Evolutionary conservation across 108 stramenopile genomes (phyloP).

Genomic region (Discostella stelligeroides): DNA sequence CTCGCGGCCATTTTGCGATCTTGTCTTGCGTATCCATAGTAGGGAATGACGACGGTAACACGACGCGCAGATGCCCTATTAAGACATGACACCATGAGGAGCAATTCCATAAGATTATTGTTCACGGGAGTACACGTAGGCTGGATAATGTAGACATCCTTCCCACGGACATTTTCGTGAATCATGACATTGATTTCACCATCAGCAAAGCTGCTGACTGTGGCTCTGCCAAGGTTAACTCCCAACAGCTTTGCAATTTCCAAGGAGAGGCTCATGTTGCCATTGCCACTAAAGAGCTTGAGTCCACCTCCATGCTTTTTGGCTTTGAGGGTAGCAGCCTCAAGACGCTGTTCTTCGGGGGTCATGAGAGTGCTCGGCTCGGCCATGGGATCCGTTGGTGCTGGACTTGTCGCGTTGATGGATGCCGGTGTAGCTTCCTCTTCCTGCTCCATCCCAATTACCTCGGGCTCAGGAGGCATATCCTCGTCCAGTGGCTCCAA

Average conservation of each 20-base stretch:
- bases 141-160: constrained; percentile 97
- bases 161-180: constrained; percentile 97
- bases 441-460: not conserved
- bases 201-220: constrained; percentile 95
- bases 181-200: constrained; percentile 98
- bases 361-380: constrained; percentile 58
- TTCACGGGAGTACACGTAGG: constrained; percentile 98
- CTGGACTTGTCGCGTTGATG: constrained; percentile 30
- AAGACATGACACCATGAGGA: constrained; percentile 97
- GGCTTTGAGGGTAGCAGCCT: constrained; percentile 79
- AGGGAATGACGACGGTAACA: constrained; percentile 98
- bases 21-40: constrained; percentile 99
- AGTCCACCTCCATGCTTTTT: constrained; percentile 88
- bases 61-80: constrained; percentile 93
- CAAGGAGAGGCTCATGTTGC: constrained; percentile 92
- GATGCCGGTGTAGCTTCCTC: not conserved
- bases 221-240: constrained; percentile 95
- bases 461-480: constrained; percentile 3
- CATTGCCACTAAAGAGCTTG: constrained; percentile 97
- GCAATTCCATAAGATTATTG: constrained; percentile 97
- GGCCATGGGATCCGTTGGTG: constrained; percentile 15
- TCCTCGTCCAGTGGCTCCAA: constrained; percentile 22
- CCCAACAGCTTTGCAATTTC: constrained; percentile 96
- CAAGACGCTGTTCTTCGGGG: constrained; percentile 72
- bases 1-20: constrained; percentile 99